A percentile compares a stretch with the other conserved stretches of the same genome.
These are phyloP conservation scores for Vitis hybrid DNA, from an alignment of 177 flowering plant species.

Conservation along the genomic window DNA sequence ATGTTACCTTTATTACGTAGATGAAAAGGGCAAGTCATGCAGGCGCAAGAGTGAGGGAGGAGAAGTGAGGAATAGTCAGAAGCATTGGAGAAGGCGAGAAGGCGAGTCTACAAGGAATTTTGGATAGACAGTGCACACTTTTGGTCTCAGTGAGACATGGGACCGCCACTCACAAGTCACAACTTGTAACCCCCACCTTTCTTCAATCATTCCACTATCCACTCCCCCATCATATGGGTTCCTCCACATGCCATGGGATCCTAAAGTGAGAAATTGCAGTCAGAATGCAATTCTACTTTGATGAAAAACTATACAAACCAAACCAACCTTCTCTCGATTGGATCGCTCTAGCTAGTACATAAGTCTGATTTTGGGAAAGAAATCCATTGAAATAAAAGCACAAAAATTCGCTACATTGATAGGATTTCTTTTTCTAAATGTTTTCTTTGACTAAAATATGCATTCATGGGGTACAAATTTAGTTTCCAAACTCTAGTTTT, in stretches of 20 bases:
- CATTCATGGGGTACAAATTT: no score
- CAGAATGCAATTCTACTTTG: slow-evolving; percentile 6
- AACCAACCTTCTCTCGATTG: background rate
- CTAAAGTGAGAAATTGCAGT: slow-evolving; percentile 1
- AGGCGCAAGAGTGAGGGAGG: slow-evolving; percentile 23
- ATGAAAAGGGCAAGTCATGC: slow-evolving; percentile 49
- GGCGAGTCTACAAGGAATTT: background rate
- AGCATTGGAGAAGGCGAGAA: slow-evolving; percentile 1
- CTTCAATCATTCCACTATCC: slow-evolving; percentile 25
- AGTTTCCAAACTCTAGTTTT: no score
- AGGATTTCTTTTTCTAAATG: no score
- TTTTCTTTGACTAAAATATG: no score
- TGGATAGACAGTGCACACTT: background rate
- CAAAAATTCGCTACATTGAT: no score
- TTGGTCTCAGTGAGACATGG: slow-evolving; percentile 7
- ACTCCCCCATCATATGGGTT: background rate
- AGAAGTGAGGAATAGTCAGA: background rate
- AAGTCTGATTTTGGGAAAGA: slow-evolving; percentile 2
- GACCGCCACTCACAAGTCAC: slow-evolving; percentile 32
- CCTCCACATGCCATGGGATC: slow-evolving; percentile 20
- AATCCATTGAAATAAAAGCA: background rate
- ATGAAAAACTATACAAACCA: background rate
- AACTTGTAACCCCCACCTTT: slow-evolving; percentile 16
- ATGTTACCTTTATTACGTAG: slow-evolving; percentile 14
- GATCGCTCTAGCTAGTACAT: no score